Evolutionary conservation across 352 stramenopile species (phyloP).

Genomic region (Pilasporangium apinafurcum): DNA sequence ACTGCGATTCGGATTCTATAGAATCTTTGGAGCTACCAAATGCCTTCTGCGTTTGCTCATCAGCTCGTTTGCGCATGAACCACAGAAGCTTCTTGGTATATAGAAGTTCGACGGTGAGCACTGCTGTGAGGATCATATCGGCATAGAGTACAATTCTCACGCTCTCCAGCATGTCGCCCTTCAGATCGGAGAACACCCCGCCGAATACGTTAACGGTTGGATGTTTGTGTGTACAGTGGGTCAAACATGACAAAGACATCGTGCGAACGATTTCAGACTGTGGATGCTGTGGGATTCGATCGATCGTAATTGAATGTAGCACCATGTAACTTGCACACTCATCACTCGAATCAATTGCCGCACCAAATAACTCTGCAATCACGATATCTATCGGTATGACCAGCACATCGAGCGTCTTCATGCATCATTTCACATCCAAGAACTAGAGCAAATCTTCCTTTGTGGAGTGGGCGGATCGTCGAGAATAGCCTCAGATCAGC

Average conservation of each 20-base stretch:
- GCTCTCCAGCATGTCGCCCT: conserved; percentile 21
- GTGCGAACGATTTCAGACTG: conserved; percentile 28
- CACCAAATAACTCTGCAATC: conserved; percentile 8
- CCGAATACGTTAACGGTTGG: conserved; percentile 39
- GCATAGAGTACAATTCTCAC: conserved; percentile 11
- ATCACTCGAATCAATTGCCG: conserved; percentile 8
- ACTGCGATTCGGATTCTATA: too few species aligned
- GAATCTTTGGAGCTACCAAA: too few species aligned
- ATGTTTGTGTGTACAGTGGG: conserved; percentile 27
- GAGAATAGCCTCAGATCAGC: conserved; percentile 27
- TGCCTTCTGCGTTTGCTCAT: too few species aligned
- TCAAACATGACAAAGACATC: conserved; percentile 45
- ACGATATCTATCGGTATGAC: conserved; percentile 30
- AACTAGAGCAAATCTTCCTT: conserved; percentile 44
- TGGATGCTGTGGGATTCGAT: conserved; percentile 5
- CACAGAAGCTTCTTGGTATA: conserved; percentile 2
- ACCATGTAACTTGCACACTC: conserved; percentile 7
- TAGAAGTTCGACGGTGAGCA: neutral
- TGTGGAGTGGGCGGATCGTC: conserved; percentile 27
- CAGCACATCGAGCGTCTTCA: conserved; percentile 18
- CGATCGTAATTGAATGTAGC: conserved; percentile 5
- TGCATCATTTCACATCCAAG: conserved; percentile 42
- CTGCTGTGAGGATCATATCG: neutral
- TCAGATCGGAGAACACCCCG: conserved; percentile 31
- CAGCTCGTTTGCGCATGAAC: conserved; percentile 10